phyloP scores from a whole-genome alignment of 768 basidiomycete genomes.

The Gymnopilus dilepis region DNA sequence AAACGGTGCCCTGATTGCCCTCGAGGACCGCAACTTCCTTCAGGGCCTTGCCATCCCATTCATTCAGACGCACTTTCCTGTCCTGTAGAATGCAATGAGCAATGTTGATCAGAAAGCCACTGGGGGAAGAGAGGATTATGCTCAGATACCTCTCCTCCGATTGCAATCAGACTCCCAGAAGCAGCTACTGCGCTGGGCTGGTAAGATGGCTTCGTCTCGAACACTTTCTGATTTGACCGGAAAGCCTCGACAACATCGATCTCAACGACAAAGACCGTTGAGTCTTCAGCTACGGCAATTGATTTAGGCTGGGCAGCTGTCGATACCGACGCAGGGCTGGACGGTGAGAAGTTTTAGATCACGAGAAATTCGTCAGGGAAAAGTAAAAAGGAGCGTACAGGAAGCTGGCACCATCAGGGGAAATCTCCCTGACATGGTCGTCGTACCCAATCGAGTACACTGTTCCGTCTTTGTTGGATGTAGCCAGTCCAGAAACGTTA shows the following conservation, averaged over 20 bases:
- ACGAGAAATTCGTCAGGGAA: neutral
- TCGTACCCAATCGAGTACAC: conserved; percentile 82
- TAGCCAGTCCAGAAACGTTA: conserved; percentile 66
- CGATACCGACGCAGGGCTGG: conserved; percentile 56
- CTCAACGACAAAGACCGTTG: conserved; percentile 70
- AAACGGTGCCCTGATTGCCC: conserved; percentile 72
- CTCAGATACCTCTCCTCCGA: conserved; percentile 79
- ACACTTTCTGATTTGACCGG: conserved; percentile 70
- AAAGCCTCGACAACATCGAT: conserved; percentile 66
- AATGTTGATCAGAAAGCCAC: neutral
- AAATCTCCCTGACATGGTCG: conserved; percentile 76
- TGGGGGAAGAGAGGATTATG: neutral
- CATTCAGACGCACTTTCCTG: conserved; percentile 72
- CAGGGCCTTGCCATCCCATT: conserved; percentile 71
- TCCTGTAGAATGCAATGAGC: conserved; percentile 51
- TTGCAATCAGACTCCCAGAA: conserved; percentile 56
- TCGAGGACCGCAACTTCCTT: conserved; percentile 62
- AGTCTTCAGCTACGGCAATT: conserved; percentile 62
- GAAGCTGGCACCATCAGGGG: conserved; percentile 46
- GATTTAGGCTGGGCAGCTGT: conserved; percentile 71
- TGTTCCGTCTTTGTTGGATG: conserved; percentile 48
- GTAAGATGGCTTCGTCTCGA: conserved; percentile 56
- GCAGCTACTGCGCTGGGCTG: conserved; percentile 64
- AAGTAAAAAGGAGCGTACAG: conserved; percentile 42
- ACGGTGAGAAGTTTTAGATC: neutral